Percentiles rank a stretch among this genome's conserved stretches.
Evolutionary conservation across 768 basidiomycete genomes (phyloP).

Genomic region (Xerocomus brunneocitrinus): DNA sequence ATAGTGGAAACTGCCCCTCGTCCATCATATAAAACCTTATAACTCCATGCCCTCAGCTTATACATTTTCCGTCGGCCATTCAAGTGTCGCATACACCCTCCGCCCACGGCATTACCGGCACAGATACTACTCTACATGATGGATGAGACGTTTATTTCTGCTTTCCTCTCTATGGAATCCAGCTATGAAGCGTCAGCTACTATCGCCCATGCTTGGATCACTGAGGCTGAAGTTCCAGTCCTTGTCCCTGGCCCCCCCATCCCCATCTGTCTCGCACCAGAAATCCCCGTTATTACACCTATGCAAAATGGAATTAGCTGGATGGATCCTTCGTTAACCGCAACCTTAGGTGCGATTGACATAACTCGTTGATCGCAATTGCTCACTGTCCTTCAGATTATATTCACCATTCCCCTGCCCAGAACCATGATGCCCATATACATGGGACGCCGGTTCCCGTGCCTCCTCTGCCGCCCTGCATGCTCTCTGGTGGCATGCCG

Average conservation of each 20-base stretch:
- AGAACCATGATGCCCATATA: neutral
- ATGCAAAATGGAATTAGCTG: neutral
- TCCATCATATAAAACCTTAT: neutral
- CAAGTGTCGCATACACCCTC: too few species aligned
- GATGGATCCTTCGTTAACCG: neutral
- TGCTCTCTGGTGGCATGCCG: neutral
- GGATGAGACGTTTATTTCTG: neutral
- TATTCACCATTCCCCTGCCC: neutral
- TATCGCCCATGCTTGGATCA: neutral
- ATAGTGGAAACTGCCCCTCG: neutral
- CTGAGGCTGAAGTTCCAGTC: neutral
- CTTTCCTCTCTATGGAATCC: neutral
- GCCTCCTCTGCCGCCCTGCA: neutral
- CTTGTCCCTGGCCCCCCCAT: neutral
- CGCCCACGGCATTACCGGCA: neutral
- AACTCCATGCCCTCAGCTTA: neutral
- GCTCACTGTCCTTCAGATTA: slow-evolving; percentile 1
- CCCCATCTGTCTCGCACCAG: neutral
- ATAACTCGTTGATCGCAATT: neutral
- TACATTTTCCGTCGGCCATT: neutral
- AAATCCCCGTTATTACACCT: neutral
- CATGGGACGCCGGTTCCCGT: neutral
- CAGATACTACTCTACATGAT: neutral
- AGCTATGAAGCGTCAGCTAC: neutral
- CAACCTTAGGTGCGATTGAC: neutral